Evolutionary conservation across 2,329 filamentous ascomycete genomes (phyloP), one percentile per base, ranked within the genome.

Genomic region (Hirsutella rhossiliensis): DNA sequence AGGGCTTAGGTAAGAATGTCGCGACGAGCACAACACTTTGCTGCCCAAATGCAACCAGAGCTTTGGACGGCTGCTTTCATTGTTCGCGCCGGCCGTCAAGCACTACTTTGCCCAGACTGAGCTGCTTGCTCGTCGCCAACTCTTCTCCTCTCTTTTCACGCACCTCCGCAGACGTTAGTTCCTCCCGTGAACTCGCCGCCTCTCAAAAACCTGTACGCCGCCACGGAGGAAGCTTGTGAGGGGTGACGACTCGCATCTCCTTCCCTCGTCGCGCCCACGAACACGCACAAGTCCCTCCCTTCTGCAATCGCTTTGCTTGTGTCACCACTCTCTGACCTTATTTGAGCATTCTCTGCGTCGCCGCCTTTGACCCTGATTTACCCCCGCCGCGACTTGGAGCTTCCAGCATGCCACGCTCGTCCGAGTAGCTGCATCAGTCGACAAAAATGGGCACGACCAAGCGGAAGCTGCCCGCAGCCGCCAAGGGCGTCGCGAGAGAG

Each of bases 361-460:
- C 32, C 32, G 15, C 15, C 13, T n/a, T 11, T 34, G 6, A 13
- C 29, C 15, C 32, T 34, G 32, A 34, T n/a, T 5, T 8, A 6
- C 17, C 17, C 32, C 13, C 17, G 5, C 13, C 32, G 32, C 17
- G 32, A 34, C 32, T n/a, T 34, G 32, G 7, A 34, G 13, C 34
- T 36, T 36, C 23, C 30, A 38, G 27, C 42, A 45, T 44, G 43
- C 15, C 34, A 29, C 28, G 17, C 23, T 11, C 15, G 34, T 31
- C 11, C 7, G 11, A 9, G 19, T 44, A 30, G 41, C 12, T 18
- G 27, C 30, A 27, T 34, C 18, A 18, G 3, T 19, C 36, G 19
- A 46, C 29, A 45, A 28, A 55, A 50, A 66, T 66, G 63, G 63
- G 54, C 47, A 61, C 56, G 54, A 56, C 56, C 52, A 65, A 61